Percentiles rank a stretch among this genome's conserved stretches.
These are phyloP conservation scores for Hypoxylon rickii DNA, from an alignment of 495 filamentous ascomycete species.

Conservation along the genomic window DNA sequence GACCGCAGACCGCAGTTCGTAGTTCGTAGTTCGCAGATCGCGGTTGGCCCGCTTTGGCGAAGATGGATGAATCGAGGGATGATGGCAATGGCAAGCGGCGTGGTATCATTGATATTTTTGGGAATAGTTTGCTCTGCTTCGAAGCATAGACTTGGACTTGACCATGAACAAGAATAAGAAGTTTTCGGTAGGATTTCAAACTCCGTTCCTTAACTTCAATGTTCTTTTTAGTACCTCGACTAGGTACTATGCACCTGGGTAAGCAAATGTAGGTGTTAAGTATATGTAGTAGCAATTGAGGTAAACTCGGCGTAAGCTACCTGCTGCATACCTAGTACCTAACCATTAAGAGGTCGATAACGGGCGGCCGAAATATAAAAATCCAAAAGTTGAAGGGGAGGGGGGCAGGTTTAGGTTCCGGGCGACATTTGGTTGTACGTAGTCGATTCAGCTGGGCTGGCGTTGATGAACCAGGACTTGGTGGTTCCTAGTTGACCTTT, in stretches of 20 bases:
- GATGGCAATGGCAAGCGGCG: constrained; percentile 2
- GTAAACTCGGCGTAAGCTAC: too few species aligned
- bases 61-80: constrained; percentile 1
- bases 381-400: constrained; percentile 4
- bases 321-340: too few species aligned
- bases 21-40: not conserved
- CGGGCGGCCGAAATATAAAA: constrained; percentile 11
- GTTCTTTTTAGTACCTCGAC: not conserved
- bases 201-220: constrained; percentile 10
- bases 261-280: too few species aligned
- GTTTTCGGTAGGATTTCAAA: constrained; percentile 12
- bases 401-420: constrained; percentile 23
- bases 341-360: too few species aligned
- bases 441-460: not conserved
- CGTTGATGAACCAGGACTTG: not conserved
- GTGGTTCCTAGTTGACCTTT: too few species aligned
- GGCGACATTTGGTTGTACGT: constrained; percentile 13
- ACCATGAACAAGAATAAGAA: constrained; percentile 7
- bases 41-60: constrained; percentile 14
- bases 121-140: not conserved
- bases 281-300: too few species aligned
- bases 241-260: not conserved
- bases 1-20: not conserved
- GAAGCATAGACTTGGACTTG: too few species aligned
- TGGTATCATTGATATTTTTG: not conserved